A percentile compares a stretch with the other conserved stretches of the same genome.
phyloP scores from a whole-genome alignment of 2,329 filamentous ascomycete genomes.

The Alternaria arbusti region DNA sequence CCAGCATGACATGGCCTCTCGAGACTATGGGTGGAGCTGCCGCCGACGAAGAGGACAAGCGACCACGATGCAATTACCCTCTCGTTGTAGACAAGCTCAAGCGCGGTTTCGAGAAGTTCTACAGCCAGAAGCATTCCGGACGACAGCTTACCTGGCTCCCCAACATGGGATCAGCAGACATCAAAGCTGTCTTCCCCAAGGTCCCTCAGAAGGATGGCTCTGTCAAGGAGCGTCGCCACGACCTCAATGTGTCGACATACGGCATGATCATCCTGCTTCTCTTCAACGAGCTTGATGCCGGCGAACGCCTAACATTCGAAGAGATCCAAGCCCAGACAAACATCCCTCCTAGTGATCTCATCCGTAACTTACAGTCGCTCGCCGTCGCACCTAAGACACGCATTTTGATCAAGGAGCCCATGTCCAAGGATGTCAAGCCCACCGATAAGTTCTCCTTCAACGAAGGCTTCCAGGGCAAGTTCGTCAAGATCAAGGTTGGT shows the following conservation, averaged over 20 bases:
- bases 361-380: conserved; percentile 79
- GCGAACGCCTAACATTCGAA: conserved; percentile 65
- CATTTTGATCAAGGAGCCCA: conserved; percentile 80
- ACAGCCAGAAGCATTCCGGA: conserved; percentile 84
- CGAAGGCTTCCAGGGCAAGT: conserved; percentile 77
- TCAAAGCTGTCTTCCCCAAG: conserved; percentile 78
- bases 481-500: conserved; percentile 87
- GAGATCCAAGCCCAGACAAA: conserved; percentile 84
- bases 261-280: conserved; percentile 88
- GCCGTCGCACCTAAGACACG: conserved; percentile 83
- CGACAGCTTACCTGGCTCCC: conserved; percentile 84
- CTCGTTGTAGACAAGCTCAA: conserved; percentile 75
- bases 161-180: conserved; percentile 81
- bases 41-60: conserved; percentile 56
- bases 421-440: conserved; percentile 76
- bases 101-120: conserved; percentile 86
- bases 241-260: conserved; percentile 90
- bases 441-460: conserved; percentile 86
- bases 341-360: conserved; percentile 76
- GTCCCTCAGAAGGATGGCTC: conserved; percentile 72
- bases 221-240: conserved; percentile 75
- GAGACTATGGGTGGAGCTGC: conserved; percentile 75
- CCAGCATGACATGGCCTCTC: conserved; percentile 92
- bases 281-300: conserved; percentile 76
- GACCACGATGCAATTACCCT: conserved; percentile 72